phyloP scores from a whole-genome alignment of 2,329 filamentous ascomycete species.

The Penicillium vulpinum region DNA sequence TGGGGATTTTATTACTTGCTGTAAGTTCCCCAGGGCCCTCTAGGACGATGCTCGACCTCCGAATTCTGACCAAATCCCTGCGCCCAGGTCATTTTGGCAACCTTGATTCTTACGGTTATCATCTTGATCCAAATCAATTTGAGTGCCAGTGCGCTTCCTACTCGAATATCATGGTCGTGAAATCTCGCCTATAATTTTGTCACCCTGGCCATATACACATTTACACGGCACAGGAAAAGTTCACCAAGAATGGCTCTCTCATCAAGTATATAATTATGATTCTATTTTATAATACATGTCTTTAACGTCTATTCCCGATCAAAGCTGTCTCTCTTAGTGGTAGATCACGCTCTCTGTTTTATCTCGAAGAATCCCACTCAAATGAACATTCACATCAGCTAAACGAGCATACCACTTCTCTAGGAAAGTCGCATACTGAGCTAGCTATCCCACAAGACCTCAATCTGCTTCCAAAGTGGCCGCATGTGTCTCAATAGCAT shows the following conservation, averaged over 20 bases:
- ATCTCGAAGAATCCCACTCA: too few relatives aligned
- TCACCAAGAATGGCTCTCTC: not conserved
- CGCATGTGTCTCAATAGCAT: not conserved
- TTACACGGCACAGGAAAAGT: not conserved
- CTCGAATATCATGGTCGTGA: not conserved
- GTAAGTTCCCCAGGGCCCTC: not conserved
- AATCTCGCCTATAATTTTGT: not conserved
- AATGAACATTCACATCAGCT: not conserved
- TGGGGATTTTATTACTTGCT: conserved; percentile 45
- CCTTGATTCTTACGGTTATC: conserved; percentile 18
- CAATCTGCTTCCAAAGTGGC: too few relatives aligned
- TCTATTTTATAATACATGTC: not conserved
- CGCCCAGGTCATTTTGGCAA: conserved; percentile 19
- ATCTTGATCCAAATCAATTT: conserved; percentile 21
- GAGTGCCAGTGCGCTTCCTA: not conserved
- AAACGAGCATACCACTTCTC: not conserved
- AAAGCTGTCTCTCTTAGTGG: too few relatives aligned
- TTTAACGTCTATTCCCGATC: not conserved
- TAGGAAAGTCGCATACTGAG: not conserved
- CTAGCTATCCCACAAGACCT: too few relatives aligned
- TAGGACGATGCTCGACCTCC: not conserved
- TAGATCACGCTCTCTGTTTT: not conserved
- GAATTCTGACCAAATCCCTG: not conserved
- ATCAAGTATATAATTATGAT: not conserved
- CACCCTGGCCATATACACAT: not conserved